These are phyloP conservation scores for Akebia trifoliata DNA, from an alignment of 164 flowering plant genomes.

Conservation along the genomic window DNA sequence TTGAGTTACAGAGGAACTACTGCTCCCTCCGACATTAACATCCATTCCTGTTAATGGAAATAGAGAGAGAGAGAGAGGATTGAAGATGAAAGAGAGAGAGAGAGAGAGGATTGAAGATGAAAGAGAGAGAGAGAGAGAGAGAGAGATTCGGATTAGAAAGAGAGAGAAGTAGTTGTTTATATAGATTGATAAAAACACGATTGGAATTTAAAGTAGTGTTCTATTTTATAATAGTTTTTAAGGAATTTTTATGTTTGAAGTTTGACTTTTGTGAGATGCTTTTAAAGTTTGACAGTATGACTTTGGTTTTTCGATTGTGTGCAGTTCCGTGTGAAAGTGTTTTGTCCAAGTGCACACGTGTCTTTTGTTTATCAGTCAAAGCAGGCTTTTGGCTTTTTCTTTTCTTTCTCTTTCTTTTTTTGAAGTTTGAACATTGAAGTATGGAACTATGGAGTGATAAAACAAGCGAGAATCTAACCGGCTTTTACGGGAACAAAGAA, in stretches of 20 bases:
- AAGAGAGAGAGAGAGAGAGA: slow-evolving; percentile 19
- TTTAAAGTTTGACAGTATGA: slow-evolving; percentile 27
- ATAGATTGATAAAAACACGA: slow-evolving; percentile 20
- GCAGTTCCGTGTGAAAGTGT: not conserved
- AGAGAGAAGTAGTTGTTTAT: slow-evolving; percentile 32
- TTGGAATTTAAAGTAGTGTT: no score
- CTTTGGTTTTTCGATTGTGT: slow-evolving; percentile 14
- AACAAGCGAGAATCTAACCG: no score
- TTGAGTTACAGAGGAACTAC: slow-evolving; percentile 17
- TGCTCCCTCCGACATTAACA: slow-evolving; percentile 13
- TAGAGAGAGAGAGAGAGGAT: slow-evolving; percentile 6
- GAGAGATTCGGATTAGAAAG: slow-evolving; percentile 15
- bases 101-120: not conserved
- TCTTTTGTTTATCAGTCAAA: not conserved
- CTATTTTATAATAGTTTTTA: no score
- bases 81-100: slow-evolving; percentile 9
- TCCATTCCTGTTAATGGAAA: slow-evolving; percentile 24
- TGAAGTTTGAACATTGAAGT: no score
- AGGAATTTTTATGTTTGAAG: not conserved
- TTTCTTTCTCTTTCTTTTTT: not conserved
- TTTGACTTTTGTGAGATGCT: no score
- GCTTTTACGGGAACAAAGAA: no score
- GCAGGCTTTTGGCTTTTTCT: not conserved
- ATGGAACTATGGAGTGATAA: no score
- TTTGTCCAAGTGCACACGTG: not conserved